Percentiles rank a stretch among this genome's conserved stretches.
Conservation (phyloP, 352 stramenopile genomes). For the Phytophthora sansomeana region DNA sequence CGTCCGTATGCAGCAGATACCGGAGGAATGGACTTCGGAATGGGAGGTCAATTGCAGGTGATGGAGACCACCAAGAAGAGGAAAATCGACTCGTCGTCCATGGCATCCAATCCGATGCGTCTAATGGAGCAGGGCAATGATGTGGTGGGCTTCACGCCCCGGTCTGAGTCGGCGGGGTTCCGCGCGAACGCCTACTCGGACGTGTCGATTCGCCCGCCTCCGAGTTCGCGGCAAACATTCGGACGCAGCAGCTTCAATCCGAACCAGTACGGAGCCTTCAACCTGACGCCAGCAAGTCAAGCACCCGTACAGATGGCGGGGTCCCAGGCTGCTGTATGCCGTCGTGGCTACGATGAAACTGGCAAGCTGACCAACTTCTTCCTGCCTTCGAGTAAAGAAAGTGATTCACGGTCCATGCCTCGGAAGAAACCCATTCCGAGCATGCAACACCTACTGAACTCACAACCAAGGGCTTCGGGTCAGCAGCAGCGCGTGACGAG, state of each 20-base stretch:
- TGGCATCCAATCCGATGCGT: slow-evolving; percentile 16
- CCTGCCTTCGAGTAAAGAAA: slow-evolving; percentile 54
- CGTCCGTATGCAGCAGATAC: slow-evolving; percentile 17
- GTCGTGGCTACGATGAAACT: slow-evolving; percentile 77
- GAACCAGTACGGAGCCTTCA: slow-evolving; percentile 76
- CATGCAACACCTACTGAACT: slow-evolving; percentile 59
- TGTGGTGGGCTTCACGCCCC: slow-evolving; percentile 31
- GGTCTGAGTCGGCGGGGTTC: slow-evolving; percentile 49
- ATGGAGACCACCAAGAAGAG: slow-evolving; percentile 73
- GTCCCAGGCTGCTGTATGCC: slow-evolving; percentile 47
- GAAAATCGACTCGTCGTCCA: slow-evolving; percentile 42
- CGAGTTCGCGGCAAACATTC: slow-evolving; percentile 47
- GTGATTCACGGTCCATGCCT: slow-evolving; percentile 20
- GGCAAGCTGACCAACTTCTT: slow-evolving; percentile 85
- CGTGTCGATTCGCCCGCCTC: slow-evolving; percentile 55
- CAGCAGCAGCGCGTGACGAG: slow-evolving; percentile 36
- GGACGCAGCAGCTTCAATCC: slow-evolving; percentile 66
- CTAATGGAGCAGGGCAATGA: slow-evolving; percentile 17
- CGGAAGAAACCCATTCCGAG: slow-evolving; percentile 57
- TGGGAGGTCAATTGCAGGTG: slow-evolving; percentile 32
- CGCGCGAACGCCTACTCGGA: slow-evolving; percentile 74
- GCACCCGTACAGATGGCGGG: slow-evolving; percentile 49
- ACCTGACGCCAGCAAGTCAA: slow-evolving; percentile 54
- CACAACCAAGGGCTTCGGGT: slow-evolving; percentile 36
- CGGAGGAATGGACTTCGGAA: slow-evolving; percentile 12